phyloP scores from a whole-genome alignment of 1,139 yeast genomes.

The Candida albicans region DNA sequence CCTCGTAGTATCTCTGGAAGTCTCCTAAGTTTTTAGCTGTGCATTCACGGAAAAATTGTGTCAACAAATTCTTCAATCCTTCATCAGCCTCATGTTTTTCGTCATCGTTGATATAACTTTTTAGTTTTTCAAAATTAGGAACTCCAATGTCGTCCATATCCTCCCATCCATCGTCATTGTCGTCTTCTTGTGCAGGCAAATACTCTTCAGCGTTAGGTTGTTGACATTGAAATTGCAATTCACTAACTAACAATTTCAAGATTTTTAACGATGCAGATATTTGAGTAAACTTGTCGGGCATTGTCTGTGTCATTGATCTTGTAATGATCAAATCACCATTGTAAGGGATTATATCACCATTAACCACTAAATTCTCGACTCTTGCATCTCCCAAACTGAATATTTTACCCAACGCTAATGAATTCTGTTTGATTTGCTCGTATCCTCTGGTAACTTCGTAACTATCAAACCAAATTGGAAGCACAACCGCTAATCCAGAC shows the following conservation, averaged over 20 bases:
- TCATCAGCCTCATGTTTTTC: conserved; percentile 41
- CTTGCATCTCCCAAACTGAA: conserved; percentile 59
- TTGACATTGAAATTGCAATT: conserved; percentile 61
- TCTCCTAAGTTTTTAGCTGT: conserved; percentile 52
- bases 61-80: conserved; percentile 47
- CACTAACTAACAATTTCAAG: conserved; percentile 66
- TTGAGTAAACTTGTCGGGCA: conserved; percentile 63
- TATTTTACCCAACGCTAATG: conserved; percentile 67
- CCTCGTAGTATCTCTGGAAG: conserved; percentile 55
- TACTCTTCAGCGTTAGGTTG: conserved; percentile 44
- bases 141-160: conserved; percentile 70
- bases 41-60: conserved; percentile 65
- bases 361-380: conserved; percentile 54
- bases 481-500: conserved; percentile 25
- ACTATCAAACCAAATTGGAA: conserved; percentile 77
- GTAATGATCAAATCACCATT: conserved; percentile 68
- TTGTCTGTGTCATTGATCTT: conserved; percentile 75
- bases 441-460: conserved; percentile 82
- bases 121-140: conserved; percentile 58
- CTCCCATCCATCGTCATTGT: conserved; percentile 73
- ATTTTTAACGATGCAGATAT: conserved; percentile 74
- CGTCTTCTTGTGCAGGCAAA: conserved; percentile 38
- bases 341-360: conserved; percentile 75
- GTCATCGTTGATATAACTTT: conserved; percentile 52
- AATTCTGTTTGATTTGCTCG: conserved; percentile 68